Conservation (phyloP, 2,329 filamentous ascomycete species). For the Apiospora arundinis region DNA sequence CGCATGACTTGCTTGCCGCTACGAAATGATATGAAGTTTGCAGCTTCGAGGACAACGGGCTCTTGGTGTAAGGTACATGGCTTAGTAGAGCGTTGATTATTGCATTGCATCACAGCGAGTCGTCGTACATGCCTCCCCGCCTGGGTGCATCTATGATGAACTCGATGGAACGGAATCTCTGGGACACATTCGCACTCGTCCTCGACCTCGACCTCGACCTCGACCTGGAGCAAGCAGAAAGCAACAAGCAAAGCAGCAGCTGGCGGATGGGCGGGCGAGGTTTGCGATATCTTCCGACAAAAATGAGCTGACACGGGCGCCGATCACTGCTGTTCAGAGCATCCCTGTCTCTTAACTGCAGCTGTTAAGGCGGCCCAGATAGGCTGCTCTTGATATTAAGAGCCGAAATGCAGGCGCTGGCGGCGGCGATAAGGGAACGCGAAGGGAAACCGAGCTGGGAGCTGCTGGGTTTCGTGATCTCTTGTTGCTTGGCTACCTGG, state of each 20-base stretch:
- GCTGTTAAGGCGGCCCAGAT: constrained; percentile 14
- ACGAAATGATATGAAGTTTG: neutral
- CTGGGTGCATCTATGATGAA: neutral
- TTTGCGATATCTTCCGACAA: constrained; percentile 17
- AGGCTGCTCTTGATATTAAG: constrained; percentile 17
- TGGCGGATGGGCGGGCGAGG: constrained; percentile 14
- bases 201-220: neutral
- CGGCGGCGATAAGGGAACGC: constrained; percentile 12
- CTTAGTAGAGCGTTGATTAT: neutral
- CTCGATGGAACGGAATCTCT: neutral
- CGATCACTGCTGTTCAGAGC: constrained; percentile 10
- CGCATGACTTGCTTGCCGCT: constrained; percentile 10
- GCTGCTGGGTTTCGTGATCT: neutral
- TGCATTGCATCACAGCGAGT: neutral
- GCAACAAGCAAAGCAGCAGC: neutral
- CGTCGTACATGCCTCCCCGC: neutral
- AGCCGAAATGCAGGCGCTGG: constrained; percentile 18
- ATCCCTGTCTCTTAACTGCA: constrained; percentile 16
- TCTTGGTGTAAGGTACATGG: neutral
- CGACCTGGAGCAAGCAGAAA: neutral
- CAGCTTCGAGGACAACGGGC: neutral
- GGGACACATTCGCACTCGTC: neutral
- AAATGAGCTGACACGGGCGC: constrained; percentile 18
- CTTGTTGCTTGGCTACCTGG: neutral
- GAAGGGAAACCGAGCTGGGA: neutral